These are phyloP conservation scores for Candida ponderosae DNA, from an alignment of 805 yeast genomes.

Conservation along the genomic window DNA sequence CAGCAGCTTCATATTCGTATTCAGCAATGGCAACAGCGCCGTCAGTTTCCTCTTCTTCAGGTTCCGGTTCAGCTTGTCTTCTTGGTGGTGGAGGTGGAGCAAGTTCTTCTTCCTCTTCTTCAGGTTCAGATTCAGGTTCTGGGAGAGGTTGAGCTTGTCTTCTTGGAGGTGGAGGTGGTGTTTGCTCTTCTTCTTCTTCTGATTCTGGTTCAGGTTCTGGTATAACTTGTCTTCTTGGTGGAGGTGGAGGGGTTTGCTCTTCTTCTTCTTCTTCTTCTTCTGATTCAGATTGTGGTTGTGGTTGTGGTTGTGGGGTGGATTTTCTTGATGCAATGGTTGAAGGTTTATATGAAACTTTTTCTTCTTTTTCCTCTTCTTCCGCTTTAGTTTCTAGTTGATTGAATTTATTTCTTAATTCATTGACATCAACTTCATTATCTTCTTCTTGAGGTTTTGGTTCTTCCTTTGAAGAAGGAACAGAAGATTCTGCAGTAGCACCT, in stretches of 20 bases:
- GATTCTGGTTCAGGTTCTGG: constrained; percentile 13
- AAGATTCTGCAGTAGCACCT: constrained; percentile 30
- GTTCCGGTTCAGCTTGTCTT: constrained; percentile 7
- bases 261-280: constrained; percentile 17
- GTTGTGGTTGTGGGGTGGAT: constrained; percentile 4
- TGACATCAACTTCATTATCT: constrained; percentile 19
- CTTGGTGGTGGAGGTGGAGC: constrained; percentile 5
- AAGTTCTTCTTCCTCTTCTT: constrained; percentile 15
- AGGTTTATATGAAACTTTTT: constrained; percentile 2
- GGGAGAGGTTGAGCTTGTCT: constrained; percentile 7
- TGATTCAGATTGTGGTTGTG: constrained; percentile 1
- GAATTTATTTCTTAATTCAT: constrained; percentile 29
- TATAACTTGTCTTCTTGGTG: constrained; percentile 14
- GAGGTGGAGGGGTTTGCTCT: constrained; percentile 21
- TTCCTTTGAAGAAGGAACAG: constrained; percentile 12
- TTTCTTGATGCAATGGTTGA: constrained; percentile 5
- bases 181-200: constrained; percentile 8
- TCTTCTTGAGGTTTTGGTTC: constrained; percentile 21
- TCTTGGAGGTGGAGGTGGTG: constrained; percentile 9
- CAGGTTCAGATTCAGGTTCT: constrained; percentile 1
- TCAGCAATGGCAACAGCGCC: constrained; percentile 61
- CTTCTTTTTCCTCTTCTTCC: constrained; percentile 19
- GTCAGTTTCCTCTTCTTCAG: constrained; percentile 17
- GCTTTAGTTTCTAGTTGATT: constrained; percentile 21
- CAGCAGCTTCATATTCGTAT: constrained; percentile 87